A percentile compares a stretch with the other conserved stretches of the same genome.
phyloP scores from a whole-genome alignment of 352 stramenopile genomes.

The Detonula confervacea region DNA sequence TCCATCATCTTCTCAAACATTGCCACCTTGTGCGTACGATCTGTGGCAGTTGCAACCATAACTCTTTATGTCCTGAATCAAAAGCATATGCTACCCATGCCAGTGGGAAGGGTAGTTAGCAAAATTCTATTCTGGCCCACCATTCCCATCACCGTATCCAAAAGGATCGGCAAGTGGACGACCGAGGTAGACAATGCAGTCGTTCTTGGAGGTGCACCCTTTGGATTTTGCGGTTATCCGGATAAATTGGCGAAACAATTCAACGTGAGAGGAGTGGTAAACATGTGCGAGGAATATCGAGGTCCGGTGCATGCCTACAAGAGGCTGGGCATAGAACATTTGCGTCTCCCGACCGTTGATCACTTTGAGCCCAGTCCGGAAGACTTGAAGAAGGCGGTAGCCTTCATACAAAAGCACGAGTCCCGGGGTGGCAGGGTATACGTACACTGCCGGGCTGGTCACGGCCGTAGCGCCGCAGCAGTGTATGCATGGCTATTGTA shows the following conservation, averaged over 20 bases:
- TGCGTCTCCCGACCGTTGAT: slow-evolving; percentile 91
- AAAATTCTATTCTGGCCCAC: slow-evolving; percentile 92
- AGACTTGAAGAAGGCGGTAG: slow-evolving; percentile 66
- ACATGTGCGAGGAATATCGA: slow-evolving; percentile 95
- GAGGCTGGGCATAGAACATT: slow-evolving; percentile 89
- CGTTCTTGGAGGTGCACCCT: slow-evolving; percentile 90
- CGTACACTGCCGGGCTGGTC: slow-evolving; percentile 95
- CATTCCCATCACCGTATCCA: slow-evolving; percentile 90
- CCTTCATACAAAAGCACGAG: slow-evolving; percentile 87
- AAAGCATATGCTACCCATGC: slow-evolving; percentile 88
- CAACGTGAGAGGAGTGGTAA: slow-evolving; percentile 91
- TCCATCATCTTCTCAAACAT: slow-evolving; percentile 33
- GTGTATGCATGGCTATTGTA: slow-evolving; percentile 91
- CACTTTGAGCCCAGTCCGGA: slow-evolving; percentile 84
- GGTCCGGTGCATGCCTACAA: slow-evolving; percentile 90
- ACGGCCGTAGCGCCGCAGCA: slow-evolving; percentile 91
- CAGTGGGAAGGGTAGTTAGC: slow-evolving; percentile 87
- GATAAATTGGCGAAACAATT: slow-evolving; percentile 85
- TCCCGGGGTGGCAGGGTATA: slow-evolving; percentile 90
- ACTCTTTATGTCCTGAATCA: slow-evolving; percentile 89
- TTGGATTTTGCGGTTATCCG: slow-evolving; percentile 90
- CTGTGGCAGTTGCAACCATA: slow-evolving; percentile 40
- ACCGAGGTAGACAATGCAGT: slow-evolving; percentile 92
- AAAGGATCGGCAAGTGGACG: slow-evolving; percentile 89
- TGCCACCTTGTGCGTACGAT: slow-evolving; percentile 33